Percentiles rank a stretch among this genome's conserved stretches.
Evolutionary conservation across 495 filamentous ascomycete genomes (phyloP).

Genomic region (Neurospora pannonica): DNA sequence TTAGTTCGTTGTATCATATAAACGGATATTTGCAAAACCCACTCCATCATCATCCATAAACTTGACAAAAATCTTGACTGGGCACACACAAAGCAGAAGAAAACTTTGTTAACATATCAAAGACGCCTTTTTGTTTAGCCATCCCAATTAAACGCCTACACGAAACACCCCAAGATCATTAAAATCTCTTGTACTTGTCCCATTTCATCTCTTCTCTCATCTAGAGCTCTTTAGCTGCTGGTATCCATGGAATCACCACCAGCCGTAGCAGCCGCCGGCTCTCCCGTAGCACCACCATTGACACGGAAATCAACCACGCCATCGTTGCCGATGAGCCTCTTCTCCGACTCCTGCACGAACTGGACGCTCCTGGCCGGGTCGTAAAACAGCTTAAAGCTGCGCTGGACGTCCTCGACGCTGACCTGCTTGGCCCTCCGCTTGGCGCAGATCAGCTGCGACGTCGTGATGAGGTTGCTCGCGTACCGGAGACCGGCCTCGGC

Average conservation of each 20-base stretch:
- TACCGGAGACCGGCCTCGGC: conserved; percentile 88
- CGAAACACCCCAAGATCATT: neutral
- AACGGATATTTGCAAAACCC: neutral
- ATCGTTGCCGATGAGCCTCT: conserved; percentile 81
- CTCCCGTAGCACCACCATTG: conserved; percentile 37
- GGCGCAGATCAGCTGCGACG: conserved; percentile 65
- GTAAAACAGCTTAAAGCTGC: conserved; percentile 88
- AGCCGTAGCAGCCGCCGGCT: neutral
- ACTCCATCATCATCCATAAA: neutral
- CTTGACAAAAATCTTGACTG: neutral
- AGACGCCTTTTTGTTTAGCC: neutral
- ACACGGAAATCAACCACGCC: conserved; percentile 65
- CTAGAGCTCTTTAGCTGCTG: conserved; percentile 18
- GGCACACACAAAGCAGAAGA: neutral
- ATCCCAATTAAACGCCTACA: neutral
- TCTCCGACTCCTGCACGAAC: conserved; percentile 84
- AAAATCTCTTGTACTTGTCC: neutral
- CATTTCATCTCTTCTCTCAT: neutral
- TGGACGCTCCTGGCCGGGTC: conserved; percentile 79
- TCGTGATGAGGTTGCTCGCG: conserved; percentile 91
- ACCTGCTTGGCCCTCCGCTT: conserved; percentile 78
- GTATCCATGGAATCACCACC: conserved; percentile 75
- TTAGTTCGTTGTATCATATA: neutral
- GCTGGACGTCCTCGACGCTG: conserved; percentile 77
- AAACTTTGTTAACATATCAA: neutral